Evolutionary conservation across 2,329 filamentous ascomycete genomes (phyloP), one percentile per base, ranked within the genome.

Genomic region (Blumeria graminis): DNA sequence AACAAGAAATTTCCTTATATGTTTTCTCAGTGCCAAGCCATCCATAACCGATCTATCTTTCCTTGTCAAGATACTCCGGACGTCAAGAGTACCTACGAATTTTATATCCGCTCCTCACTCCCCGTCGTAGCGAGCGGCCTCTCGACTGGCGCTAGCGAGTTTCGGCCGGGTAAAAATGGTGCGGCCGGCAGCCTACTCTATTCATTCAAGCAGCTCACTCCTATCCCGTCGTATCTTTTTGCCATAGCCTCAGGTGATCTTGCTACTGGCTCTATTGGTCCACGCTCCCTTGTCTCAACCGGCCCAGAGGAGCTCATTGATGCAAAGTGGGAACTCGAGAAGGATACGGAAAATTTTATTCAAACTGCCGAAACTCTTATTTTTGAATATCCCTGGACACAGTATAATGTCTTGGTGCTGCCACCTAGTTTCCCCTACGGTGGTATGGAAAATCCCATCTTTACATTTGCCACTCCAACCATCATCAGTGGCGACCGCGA

Each of bases 1-100:
- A 95, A 94, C 76, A 89, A 88, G 72, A 92, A 88, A 69, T 84
- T 93, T 62, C 90, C 90, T 0, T 96, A 95, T 70, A 90, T 96
- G 81, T 96, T 96, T 72, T 93, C 86, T 48, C 92, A 96, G 72
- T 94, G 89, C 69, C 90, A 98, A 73, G 89, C 90, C 56, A 96
- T 95, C 65, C 89, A 96, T 65, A 87, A 86, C 46, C 81, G 92
- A 58, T 94, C 88, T 52, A 78, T 96, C 59, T 94, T 96, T 69
- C 92, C 92, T 6, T 96, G 90, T 70, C 90, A 96, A 71, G 92
- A 98, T 67, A 96, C 92, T 0, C 92, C 92, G 3, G 90, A 95
- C 67, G 85, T 95, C 64, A 98, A 98, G 73, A 88, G 86, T n/a
- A 93, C 88, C 1, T 88, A 89, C 69, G 81, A 82, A 60, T 95